A percentile compares a stretch with the other conserved stretches of the same genome.
These are phyloP conservation scores for Botrytis hyacinthi DNA, from an alignment of 2,329 filamentous ascomycete species.

Conservation along the genomic window DNA sequence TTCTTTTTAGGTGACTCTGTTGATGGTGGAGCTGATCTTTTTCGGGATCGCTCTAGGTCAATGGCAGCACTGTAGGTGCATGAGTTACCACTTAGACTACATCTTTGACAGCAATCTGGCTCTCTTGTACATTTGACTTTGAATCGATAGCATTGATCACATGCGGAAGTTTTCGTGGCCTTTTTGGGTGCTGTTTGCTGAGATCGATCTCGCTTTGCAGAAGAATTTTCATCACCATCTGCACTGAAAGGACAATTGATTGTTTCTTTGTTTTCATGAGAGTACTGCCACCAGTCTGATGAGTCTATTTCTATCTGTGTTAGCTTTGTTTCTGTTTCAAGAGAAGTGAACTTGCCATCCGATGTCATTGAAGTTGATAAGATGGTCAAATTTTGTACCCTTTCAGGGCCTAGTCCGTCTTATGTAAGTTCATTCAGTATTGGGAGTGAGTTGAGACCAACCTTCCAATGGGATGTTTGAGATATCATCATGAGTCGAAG, in stretches of 20 bases:
- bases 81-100: not conserved
- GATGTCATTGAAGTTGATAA: not conserved
- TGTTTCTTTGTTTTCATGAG: not conserved
- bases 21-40: constrained; percentile 1
- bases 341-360: not conserved
- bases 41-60: not conserved
- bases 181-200: not conserved
- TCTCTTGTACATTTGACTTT: constrained; percentile 9
- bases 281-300: constrained; percentile 2
- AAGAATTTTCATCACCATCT: not conserved
- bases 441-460: not conserved
- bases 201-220: not conserved
- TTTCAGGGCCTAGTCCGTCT: not conserved
- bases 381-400: not conserved
- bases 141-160: constrained; percentile 4
- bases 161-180: not conserved
- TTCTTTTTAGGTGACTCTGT: not conserved
- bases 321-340: not conserved
- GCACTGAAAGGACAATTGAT: not conserved
- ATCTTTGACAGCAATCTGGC: not conserved
- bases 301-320: not conserved
- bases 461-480: not conserved
- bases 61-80: not conserved
- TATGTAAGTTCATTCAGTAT: not conserved
- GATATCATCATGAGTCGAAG: not conserved